Base-by-base conservation (phyloP, 441 rosid species). In the Omphalea diandra region DNA sequence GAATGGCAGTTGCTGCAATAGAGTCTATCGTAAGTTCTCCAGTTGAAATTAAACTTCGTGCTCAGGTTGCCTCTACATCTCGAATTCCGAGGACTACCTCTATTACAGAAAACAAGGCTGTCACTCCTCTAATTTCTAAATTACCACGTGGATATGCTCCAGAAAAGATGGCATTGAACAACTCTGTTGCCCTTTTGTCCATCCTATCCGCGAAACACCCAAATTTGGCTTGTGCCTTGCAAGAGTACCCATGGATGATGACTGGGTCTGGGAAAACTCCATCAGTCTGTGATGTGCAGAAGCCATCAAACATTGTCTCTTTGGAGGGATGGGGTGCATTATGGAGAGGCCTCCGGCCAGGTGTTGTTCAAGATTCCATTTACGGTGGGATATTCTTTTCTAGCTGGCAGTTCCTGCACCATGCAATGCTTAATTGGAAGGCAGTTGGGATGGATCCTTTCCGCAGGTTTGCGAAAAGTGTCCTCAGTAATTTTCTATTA, bases 211-310 rank as follows among this genome's bases (percentile, higher is more conserved):
- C 84, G 69, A 90, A 87, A 65, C 90, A 87, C 69, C 87, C 90
- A 33, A 84, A 88, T 82, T 74, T 95, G 82, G 74, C 63, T 40
- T 81, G 82, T 26, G 87, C 95, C 53, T 81, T 92, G 77, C 87
- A 77, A 86, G 86, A 83, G 68, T 85, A 85, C 67, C 98, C 97
- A 5, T 92, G 95, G 99, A 95, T 92, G 96, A 90, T 95, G 88
- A 87, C 86, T 65, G 99, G 99, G 32, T 85, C 97, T 59, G 98
- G 98, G 60, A 90, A 81, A 80, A 90, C 94, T 3, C 98, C 99
- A 43, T 73, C 92, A 44, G 84, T 87, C 26, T 86, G 68, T 72
- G 86, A 87, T 74, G 97, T 92, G 65, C 82, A 80, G 70, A 86
- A 86, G 71, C 86, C 85, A 8, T 72, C 84, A 0, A 84, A 85